Evolutionary conservation across 2,329 filamentous ascomycete species (phyloP), one percentile per base, ranked within the genome.

Genomic region (Talaromyces verruculosus): DNA sequence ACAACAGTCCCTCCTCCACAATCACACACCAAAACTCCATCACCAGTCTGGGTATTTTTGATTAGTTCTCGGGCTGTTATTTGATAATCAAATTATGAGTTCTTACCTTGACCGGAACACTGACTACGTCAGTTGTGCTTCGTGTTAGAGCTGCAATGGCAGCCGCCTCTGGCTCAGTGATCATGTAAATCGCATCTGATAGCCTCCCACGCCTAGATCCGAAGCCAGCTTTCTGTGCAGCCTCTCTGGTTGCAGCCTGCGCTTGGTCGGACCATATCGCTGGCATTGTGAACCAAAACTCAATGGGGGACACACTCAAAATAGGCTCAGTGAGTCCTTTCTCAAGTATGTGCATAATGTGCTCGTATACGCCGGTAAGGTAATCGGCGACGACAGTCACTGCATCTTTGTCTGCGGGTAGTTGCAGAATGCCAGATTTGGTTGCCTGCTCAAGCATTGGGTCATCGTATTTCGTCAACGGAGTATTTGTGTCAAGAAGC

Each of bases 261-360:
- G 74, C 73, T 17, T 62, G 67, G 5, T 76, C 73, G 5, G 70
- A 65, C 72, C 73, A 76, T 11, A 76, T 69, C 2, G 73, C 74
- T 1, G 75, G 73, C 5, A 76, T 72, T 1, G 72, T 76, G 22
- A 76, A 71, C 15, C 72, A 68, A 35, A 69, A 74, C 37, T 69
- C 66, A n/a, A 73, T 68, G 68, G 10, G 59, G 41, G 2, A 68
- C 30, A 30, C 47, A 71, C 39, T 3, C 62, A 64, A 11, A 25
- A 51, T 8, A 68, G 66, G 53, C 2, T 72, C 67, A 10, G 71
- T 28, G 51, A 65, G 6, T 72, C 57, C 10, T 45, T 68, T 47
- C 63, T 53, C 19, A 71, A 65, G 13, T 68, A 69, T 65, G 71
- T 67, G 25, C 5, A 64, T 17, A 30, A 57, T 64, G 13, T 59